Evolutionary conservation across 129 eudicot genomes (phyloP), one percentile per base, ranked within the genome.

Genomic region (Pittosporum tobira): DNA sequence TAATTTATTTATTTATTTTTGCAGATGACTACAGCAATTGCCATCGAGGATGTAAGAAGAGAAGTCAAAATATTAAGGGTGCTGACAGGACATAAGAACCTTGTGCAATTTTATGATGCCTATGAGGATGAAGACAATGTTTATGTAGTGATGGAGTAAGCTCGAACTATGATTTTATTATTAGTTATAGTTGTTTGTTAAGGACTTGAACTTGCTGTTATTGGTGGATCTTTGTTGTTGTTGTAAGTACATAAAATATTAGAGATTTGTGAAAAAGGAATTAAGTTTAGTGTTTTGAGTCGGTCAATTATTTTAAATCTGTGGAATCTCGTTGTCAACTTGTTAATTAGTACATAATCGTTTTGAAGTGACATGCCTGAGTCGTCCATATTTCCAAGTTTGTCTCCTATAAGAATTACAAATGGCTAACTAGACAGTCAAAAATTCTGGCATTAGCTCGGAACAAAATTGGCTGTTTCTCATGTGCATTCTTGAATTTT

Each of bases 111-210:
- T 75, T 81, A 93, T 51, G 96, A 93, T 65, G 81, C 94, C 37
- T 93, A 74, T 55, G 99, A 93, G 75, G 99, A 93, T 79, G 99
- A 93, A 64, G 93, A 84, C 65, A 93, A 77, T 66, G 93, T 87
- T 77, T 93, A 84, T 48, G 65, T 93, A 24, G 96, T 87, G 61
- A 93, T 93, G 96, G 99, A 93, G 99, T 93, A 81, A 81, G 99
- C 81, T 60, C 58, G 18, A 25, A 29, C 28, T 36, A 44, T 56
- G 7, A 26, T 23, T 43, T 13, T 45, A 20, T 24, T 36, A n/a
- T 51, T 27, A 49, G 42, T 14, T 11, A 30, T 46, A 9, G 42
- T 56, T 49, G 63, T 40, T 16, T 47, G 23, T 51, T 0, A 52
- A 62, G 19, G 16, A 40, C 6, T 22, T 44, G 29, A 27, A 16